phyloP scores from a whole-genome alignment of 352 stramenopile genomes.

The Pythium dissimile region DNA sequence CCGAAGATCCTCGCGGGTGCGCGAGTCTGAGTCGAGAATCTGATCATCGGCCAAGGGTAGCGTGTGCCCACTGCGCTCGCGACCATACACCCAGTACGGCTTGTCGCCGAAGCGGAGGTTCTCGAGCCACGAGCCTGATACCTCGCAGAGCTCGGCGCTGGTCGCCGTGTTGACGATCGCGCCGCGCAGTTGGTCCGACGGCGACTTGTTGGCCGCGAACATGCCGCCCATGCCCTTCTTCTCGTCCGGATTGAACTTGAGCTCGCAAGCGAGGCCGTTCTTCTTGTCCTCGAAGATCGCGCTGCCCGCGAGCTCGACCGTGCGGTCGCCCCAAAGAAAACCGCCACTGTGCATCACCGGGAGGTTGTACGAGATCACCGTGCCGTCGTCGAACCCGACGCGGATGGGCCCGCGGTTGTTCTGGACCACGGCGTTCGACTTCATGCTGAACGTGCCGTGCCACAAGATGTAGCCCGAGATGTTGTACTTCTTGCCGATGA shows the following conservation, averaged over 20 bases:
- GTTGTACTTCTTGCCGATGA: constrained; percentile 68
- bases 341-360: constrained; percentile 72
- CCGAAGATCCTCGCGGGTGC: constrained; percentile 67
- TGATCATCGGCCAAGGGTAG: constrained; percentile 51
- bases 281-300: constrained; percentile 79
- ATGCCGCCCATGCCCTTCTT: constrained; percentile 86
- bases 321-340: constrained; percentile 79
- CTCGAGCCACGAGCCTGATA: constrained; percentile 77
- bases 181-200: constrained; percentile 69
- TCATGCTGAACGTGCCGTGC: constrained; percentile 77
- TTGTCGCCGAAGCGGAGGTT: constrained; percentile 63
- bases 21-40: constrained; percentile 68
- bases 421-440: constrained; percentile 82
- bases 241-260: constrained; percentile 81
- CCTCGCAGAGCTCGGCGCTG: constrained; percentile 60
- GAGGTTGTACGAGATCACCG: constrained; percentile 66
- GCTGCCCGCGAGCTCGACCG: constrained; percentile 66
- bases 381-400: constrained; percentile 64
- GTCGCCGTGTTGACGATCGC: constrained; percentile 64
- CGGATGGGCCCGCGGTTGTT: constrained; percentile 75
- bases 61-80: constrained; percentile 56
- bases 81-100: constrained; percentile 70
- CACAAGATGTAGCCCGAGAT: constrained; percentile 71
- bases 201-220: constrained; percentile 75
- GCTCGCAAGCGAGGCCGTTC: constrained; percentile 61